Base-by-base conservation (phyloP, 352 stramenopile genomes). In the Phytophthora cactorum region DNA sequence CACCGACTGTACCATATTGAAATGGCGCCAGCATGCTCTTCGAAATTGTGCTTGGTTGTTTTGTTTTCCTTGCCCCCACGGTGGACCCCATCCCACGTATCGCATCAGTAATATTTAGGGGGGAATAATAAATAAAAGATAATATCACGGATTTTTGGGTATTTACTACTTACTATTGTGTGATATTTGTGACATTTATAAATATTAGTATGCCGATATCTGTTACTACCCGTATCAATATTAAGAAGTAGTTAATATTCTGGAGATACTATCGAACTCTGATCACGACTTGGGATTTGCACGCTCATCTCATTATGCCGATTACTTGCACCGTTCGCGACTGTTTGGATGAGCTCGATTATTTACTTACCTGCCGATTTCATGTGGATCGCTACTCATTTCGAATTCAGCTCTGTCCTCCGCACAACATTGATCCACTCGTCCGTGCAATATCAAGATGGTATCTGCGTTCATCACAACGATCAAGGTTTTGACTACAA, bases 401-500 rank as follows among this genome's bases (percentile, higher is more conserved):
- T 60, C 39, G 1, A 50, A 12, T 70, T 59, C 43, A 36, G 25
- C 47, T 31, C n/a, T 54, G 7, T 31, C 1, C 9, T 27, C 27
- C 28, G 44, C 9, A 32, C 49, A 22, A 1, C 22, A 22, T 1
- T 22, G 22, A 22, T 22, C 22, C 22, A 22, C 22, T 22, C 22
- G 22, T 17, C 36, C 12, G 36, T 22, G 22, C 2, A 32, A 31
- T 28, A 45, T 34, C 31, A 41, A 60, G 22, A 77, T 68, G 43
- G 32, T 29, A 25, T 73, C 64, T 62, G 69, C 64, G 3, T 49
- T 70, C n/a, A 62, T 74, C 46, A 70, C 27, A 10, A 67, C 58
- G 53, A 61, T 77, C n/a, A 72, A 70, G 44, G 54, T 73, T 8
- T 36, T 74, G 43, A 77, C 64, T 14, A 65, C 58, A 10, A 58